phyloP scores from a whole-genome alignment of 495 filamentous ascomycete genomes.

The Glonium stellatum region DNA sequence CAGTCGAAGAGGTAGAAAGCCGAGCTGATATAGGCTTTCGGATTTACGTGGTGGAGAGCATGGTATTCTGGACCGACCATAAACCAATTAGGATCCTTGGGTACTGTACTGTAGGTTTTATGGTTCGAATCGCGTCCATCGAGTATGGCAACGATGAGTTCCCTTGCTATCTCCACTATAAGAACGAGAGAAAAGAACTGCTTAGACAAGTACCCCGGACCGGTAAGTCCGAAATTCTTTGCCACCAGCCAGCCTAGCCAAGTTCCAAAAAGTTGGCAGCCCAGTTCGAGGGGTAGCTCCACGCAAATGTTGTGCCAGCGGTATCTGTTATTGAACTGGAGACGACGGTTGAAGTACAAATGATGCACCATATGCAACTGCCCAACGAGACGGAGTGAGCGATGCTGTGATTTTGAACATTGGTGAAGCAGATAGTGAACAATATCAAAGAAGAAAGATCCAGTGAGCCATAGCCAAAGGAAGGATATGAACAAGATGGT shows the following conservation, averaged over 20 bases:
- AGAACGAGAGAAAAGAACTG: no score
- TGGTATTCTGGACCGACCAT: no score
- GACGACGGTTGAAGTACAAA: background rate
- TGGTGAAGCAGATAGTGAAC: background rate
- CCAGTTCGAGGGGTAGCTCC: background rate
- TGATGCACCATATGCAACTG: background rate
- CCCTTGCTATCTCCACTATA: no score
- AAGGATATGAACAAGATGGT: background rate
- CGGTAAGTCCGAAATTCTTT: background rate
- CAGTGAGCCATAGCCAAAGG: background rate
- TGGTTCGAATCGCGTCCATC: no score
- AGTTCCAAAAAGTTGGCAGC: background rate
- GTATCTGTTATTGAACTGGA: background rate
- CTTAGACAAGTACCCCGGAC: no score
- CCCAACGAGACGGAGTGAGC: background rate
- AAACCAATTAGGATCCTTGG: no score
- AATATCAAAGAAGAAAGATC: background rate
- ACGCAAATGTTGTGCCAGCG: background rate
- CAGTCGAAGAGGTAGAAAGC: background rate
- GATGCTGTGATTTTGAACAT: background rate
- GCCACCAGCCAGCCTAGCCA: background rate
- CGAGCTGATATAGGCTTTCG: background rate
- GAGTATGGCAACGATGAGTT: no score
- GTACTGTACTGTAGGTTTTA: no score
- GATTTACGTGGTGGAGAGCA: no score